Base-by-base conservation (phyloP, 1,139 yeast species). In the Kodamaea derodonti region DNA sequence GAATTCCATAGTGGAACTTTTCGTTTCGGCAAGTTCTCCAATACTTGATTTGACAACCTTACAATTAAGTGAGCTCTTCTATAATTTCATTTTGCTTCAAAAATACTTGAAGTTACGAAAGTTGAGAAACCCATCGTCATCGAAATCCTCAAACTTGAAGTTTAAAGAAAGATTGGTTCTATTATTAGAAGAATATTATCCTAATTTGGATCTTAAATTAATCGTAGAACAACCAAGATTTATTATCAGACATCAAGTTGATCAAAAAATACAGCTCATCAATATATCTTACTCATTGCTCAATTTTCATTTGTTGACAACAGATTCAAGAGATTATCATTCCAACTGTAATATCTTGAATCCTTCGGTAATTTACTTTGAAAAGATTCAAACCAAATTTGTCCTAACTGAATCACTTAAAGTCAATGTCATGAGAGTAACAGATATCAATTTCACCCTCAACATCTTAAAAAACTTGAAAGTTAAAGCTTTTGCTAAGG, bases 31-130 rank as follows among this genome's bases (percentile, higher is more conserved):
- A 24, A 69, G 78, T 12, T 68, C 74, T 26, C 69, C 78, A 1
- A 65, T 72, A 9, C 38, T 78, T 4, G 76, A 75, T 35, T 64
- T 78, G 30, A 72, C 72, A 43, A 56, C 77, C 2, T 57, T 43
- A 11, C 79, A 49, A 58, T 68, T 49, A 54, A 75, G 60, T 48
- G 67, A 46, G 14, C 51, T 56, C 55, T 61, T 58, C 26, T 73
- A 57, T 47, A 69, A 65, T 40, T 32, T 58, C 33, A 65, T 58
- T 30, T 50, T 62, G 30, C 42, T 58, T 24, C 54, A 46, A 40
- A 72, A 61, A 44, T 53, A 60, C 52, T 30, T 56, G 35, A 51
- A 54, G 37, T 59, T 66, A 40, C 40, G 45, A 32, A 47, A 52
- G 27, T 34, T 56, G 29, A 37, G 49, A 42, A 39, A 35, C 24